Evolutionary conservation across 148 eudicot species (phyloP).

Genomic region (Fagopyrum homotropicum): DNA sequence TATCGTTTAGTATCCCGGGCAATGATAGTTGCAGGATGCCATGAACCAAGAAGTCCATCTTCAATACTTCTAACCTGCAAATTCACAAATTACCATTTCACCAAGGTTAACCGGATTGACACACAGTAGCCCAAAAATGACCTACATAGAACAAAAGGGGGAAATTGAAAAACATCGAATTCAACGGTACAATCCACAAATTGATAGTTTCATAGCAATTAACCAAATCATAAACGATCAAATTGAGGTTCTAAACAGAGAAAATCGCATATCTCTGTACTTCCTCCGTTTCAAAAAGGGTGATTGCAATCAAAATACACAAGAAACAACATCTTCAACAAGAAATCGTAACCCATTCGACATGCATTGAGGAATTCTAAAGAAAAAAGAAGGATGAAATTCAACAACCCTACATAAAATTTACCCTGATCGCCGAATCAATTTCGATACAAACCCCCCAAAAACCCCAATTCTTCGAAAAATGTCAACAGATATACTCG

Average conservation of each 20-base stretch:
- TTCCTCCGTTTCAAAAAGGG: not conserved
- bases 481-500: not conserved
- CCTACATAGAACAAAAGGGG: not conserved
- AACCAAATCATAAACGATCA: not conserved
- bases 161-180: not conserved
- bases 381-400: not conserved
- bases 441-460: not conserved
- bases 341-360: not conserved
- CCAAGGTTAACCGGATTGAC: not conserved
- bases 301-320: not conserved
- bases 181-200: constrained; percentile 1
- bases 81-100: not conserved
- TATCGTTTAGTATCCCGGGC: constrained; percentile 20
- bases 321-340: not conserved
- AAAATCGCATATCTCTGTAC: not conserved
- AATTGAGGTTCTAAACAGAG: not conserved
- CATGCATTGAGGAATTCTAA: constrained; percentile 6
- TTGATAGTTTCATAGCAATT: not conserved
- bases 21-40: constrained; percentile 63
- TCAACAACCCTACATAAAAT: constrained; percentile 2
- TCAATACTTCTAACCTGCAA: constrained; percentile 76
- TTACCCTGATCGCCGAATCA: not conserved
- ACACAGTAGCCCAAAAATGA: not conserved
- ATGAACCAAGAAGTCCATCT: constrained; percentile 76
- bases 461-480: not conserved